Base-by-base conservation (phyloP, 2,329 filamentous ascomycete genomes). In the Ascochyta clinopodiicola region DNA sequence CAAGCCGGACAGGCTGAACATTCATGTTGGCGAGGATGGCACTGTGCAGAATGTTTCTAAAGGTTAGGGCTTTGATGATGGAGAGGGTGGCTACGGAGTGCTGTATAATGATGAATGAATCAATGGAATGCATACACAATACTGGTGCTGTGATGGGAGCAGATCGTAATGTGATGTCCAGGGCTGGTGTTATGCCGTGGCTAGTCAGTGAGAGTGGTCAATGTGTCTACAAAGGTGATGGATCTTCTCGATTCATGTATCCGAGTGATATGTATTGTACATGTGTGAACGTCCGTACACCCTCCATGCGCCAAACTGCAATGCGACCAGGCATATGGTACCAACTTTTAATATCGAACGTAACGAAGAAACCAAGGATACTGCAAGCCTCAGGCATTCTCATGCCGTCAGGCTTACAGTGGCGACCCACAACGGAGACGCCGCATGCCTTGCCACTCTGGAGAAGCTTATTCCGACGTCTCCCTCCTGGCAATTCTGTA, bases 21-120 rank as follows among this genome's bases (percentile, higher is more conserved):
- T 82, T 32, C 80, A 82, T 60, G 79, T 81, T 49, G 75, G 67
- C 38, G 77, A 79, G 10, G 76, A 82, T 51, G 80, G 80, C 3
- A 81, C 78, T 2, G 79, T 82, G 17, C 75, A 70, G 66, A 79
- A 81, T 59, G 78, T 82, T 32, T 77, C 71, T 13, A 77, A 80
- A 60, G 80, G 80, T 61, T 81, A 70, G 47, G 55, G 6, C 29
- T 31, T 31, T 13, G 29, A 13, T 10, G 7, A 31, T 12, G 29
- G 22, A 6, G 4, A 4, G 22, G 29, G 29, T 13, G 29, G 3
- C 12, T 13, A 13, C 6, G 12, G 34, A 17, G 43, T 13, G 3
- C 31, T 13, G 25, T 1, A 21, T 42, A 34, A 40, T 24, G 47
- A 37, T n/a, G 36, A n/a, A 35, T 35, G 47, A 51, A 15, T 32